These are phyloP conservation scores for Solanum medicagineum DNA, from an alignment of 257 asterid genomes.

Conservation along the genomic window DNA sequence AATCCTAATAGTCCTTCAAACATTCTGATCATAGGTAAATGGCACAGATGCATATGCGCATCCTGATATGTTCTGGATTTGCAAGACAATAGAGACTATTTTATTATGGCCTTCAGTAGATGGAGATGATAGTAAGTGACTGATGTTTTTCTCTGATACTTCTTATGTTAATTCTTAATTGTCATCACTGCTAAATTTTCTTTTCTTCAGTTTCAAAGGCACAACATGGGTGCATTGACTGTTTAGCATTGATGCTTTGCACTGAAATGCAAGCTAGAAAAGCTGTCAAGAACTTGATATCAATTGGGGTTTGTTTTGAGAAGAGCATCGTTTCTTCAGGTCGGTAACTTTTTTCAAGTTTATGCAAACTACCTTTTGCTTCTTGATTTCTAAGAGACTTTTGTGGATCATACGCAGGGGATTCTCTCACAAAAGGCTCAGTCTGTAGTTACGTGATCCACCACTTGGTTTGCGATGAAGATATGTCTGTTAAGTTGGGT, in stretches of 20 bases:
- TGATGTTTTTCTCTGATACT: neutral
- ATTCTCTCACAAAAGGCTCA: constrained; percentile 17
- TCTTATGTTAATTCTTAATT: constrained; percentile 1
- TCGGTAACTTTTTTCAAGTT: neutral
- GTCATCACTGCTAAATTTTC: neutral
- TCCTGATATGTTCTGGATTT: constrained; percentile 38
- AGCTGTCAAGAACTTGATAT: constrained; percentile 16
- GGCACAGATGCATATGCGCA: constrained; percentile 36
- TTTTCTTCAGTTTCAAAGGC: constrained; percentile 60
- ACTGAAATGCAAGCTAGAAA: constrained; percentile 45
- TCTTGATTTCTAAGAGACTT: constrained; percentile 2
- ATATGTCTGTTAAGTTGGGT: constrained; percentile 13
- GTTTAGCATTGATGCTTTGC: constrained; percentile 74
- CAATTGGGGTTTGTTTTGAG: neutral
- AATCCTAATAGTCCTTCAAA: neutral
- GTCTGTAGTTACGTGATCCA: constrained; percentile 43
- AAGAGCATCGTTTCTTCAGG: neutral
- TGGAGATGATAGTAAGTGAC: constrained; percentile 52
- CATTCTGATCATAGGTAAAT: constrained; percentile 37
- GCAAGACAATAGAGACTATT: constrained; percentile 34
- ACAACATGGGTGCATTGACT: constrained; percentile 95
- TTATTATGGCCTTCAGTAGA: constrained; percentile 54
- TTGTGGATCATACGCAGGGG: constrained; percentile 26
- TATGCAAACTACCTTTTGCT: neutral
- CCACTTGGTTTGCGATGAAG: constrained; percentile 23